Evolutionary conservation across 2,329 filamentous ascomycete species (phyloP), one percentile per base, ranked within the genome.

Genomic region (Epichloe gansuensis): DNA sequence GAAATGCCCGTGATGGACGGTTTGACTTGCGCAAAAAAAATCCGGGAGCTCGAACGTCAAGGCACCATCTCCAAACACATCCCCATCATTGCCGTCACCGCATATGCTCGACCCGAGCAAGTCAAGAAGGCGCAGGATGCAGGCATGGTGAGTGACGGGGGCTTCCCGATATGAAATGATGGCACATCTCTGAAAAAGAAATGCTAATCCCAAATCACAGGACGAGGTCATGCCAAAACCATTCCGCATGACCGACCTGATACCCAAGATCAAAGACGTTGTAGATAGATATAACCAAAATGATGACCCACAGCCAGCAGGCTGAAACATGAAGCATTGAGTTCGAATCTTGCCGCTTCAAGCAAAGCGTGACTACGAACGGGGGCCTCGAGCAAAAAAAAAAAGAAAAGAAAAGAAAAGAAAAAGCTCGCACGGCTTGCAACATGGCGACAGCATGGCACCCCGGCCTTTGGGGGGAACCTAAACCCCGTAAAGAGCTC

Each of bases 1-100:
- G 85, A 89, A 61, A 89, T 89, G 86, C 86, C 86, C 1, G 75
- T 89, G 42, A 89, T 89, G 85, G 84, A 90, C 60, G 86, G 86
- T 39, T 77, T 86, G 64, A 84, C 84, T 2, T 88, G 85, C 56
- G 80, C 85, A n/a, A 74, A 75, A 41, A 77, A 72, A 54, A 89
- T 91, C 50, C 76, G 87, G 23, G 75, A 83, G 54, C 70, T 86
- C 17, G 84, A 89, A 63, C 69, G 68, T 47, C 72, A 78, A 49
- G 79, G 80, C 31, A 76, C 73, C 35, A 76, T 86, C 44, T 70
- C 74, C n/a, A 69, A 72, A 45, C 84, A 87, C 60, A 78, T 87
- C 12, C 84, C 84, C 2, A 85, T 87, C 58, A 85, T 88, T 59
- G 84, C 82, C n/a, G 84, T 87, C n/a, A 90, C 85, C 40, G 87